A percentile compares a stretch with the other conserved stretches of the same genome.
Evolutionary conservation across 345 rosid species (phyloP).

Genomic region (Eucalyptus albens): DNA sequence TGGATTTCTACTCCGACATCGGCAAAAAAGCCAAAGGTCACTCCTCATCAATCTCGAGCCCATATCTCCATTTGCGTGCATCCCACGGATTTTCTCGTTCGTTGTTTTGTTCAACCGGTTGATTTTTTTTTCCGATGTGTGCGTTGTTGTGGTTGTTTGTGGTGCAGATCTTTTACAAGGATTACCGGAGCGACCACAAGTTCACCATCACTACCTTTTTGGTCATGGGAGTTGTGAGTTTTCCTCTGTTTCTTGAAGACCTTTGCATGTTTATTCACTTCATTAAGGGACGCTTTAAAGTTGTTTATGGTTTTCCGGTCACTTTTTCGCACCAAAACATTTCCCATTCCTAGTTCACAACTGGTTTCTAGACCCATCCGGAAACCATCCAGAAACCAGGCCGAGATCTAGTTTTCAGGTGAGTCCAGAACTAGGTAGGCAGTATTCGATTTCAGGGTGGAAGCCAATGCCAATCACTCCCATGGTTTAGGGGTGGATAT

Average conservation of each 20-base stretch:
- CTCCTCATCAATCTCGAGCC: too few relatives aligned
- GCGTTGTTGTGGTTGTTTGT: background rate
- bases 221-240: conserved; percentile 43
- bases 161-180: conserved; percentile 63
- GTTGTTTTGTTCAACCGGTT: background rate
- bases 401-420: background rate
- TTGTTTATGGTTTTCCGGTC: background rate
- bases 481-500: background rate
- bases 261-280: background rate
- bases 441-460: too few relatives aligned
- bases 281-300: background rate
- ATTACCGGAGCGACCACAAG: conserved; percentile 77
- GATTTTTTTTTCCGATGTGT: background rate
- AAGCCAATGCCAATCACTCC: too few relatives aligned
- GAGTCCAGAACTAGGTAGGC: background rate
- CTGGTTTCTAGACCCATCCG: background rate
- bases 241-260: background rate
- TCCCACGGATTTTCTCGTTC: background rate
- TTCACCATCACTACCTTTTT: conserved; percentile 59
- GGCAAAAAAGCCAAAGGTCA: too few relatives aligned
- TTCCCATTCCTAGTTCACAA: background rate
- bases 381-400: background rate
- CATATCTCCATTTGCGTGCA: background rate
- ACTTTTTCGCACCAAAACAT: background rate
- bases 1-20: background rate